These are phyloP conservation scores for Rosa rugosa DNA, from an alignment of 306 rosid genomes.

Conservation along the genomic window DNA sequence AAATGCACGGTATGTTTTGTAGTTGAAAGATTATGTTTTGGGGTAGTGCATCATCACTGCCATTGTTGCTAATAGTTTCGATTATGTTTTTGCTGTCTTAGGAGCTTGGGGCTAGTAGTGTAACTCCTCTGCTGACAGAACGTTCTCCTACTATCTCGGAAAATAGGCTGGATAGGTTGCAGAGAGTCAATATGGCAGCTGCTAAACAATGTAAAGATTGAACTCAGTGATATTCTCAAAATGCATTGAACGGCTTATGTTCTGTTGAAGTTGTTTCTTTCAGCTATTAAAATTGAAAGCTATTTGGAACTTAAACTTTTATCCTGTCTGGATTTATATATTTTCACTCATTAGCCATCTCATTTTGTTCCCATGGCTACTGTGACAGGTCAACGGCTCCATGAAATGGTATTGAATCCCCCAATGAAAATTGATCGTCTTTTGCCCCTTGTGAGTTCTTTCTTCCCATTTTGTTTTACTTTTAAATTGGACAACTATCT, in stretches of 20 bases:
- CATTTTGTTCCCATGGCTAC: slow-evolving; percentile 11
- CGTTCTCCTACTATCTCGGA: slow-evolving; percentile 79
- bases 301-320: not conserved
- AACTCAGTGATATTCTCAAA: not conserved
- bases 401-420: slow-evolving; percentile 76
- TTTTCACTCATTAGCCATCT: not conserved
- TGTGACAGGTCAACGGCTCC: slow-evolving; percentile 76
- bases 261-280: not conserved
- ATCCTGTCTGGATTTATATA: too few relatives aligned
- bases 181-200: slow-evolving; percentile 86
- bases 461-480: slow-evolving; percentile 7
- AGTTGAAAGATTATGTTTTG: slow-evolving; percentile 20
- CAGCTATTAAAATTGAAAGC: not conserved
- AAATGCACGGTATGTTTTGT: slow-evolving; percentile 75
- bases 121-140: slow-evolving; percentile 86
- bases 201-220: slow-evolving; percentile 72
- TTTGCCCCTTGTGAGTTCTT: slow-evolving; percentile 62
- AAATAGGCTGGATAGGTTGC: slow-evolving; percentile 70
- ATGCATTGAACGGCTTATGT: not conserved
- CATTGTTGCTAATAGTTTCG: slow-evolving; percentile 11
- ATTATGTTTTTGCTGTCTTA: slow-evolving; percentile 33
- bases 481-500: not conserved
- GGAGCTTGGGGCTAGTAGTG: slow-evolving; percentile 93
- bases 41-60: not conserved
- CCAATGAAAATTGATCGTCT: slow-evolving; percentile 49